A percentile compares a stretch with the other conserved stretches of the same genome.
phyloP scores from a whole-genome alignment of 2,329 filamentous ascomycete species.

The Pseudovirgaria hyperparasitica region DNA sequence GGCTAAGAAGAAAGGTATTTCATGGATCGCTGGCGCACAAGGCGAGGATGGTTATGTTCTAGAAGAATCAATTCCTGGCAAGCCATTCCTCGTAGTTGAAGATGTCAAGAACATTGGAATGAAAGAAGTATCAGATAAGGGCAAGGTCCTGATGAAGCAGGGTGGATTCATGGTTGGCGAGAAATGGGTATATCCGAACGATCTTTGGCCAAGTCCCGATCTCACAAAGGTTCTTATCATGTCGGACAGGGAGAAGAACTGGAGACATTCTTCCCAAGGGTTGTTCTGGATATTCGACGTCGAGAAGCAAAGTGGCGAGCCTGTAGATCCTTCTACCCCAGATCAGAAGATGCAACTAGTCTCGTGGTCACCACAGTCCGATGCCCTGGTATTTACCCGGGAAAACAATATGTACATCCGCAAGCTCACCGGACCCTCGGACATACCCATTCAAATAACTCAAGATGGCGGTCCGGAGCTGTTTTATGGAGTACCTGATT shows the following conservation, averaged over 20 bases:
- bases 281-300: constrained; percentile 91
- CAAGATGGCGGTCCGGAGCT: constrained; percentile 74
- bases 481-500: constrained; percentile 94
- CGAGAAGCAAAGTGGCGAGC: constrained; percentile 59
- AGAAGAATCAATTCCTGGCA: constrained; percentile 49
- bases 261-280: constrained; percentile 80
- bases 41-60: constrained; percentile 78
- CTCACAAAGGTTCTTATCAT: constrained; percentile 77
- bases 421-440: constrained; percentile 45
- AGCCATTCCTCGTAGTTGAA: constrained; percentile 73
- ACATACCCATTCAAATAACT: constrained; percentile 60
- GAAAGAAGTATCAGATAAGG: constrained; percentile 31
- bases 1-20: constrained; percentile 51
- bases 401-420: constrained; percentile 86
- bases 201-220: constrained; percentile 66
- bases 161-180: constrained; percentile 48
- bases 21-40: constrained; percentile 62
- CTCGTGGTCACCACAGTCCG: constrained; percentile 75
- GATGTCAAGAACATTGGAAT: constrained; percentile 53
- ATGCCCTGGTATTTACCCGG: constrained; percentile 78
- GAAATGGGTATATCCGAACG: constrained; percentile 41
- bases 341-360: constrained; percentile 66
- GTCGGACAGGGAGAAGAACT: constrained; percentile 61
- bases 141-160: constrained; percentile 64
- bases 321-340: constrained; percentile 58